Base-by-base conservation (phyloP, 495 filamentous ascomycete genomes). In the Aspergillus olivimuriae region DNA sequence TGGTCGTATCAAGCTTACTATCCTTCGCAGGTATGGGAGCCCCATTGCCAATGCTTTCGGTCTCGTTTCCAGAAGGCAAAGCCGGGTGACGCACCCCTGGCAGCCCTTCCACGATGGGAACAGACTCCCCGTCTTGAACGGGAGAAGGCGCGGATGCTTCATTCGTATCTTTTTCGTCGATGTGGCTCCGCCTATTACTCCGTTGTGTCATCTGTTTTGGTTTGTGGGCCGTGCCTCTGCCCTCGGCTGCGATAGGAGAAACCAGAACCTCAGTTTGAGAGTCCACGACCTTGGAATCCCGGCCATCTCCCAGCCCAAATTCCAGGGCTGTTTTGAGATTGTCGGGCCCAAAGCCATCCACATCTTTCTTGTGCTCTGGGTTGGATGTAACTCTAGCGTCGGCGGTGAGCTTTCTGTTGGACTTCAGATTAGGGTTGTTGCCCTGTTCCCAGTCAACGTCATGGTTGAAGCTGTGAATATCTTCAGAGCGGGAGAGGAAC, bases 381-480 rank as follows among this genome's bases (percentile, higher is more conserved):
- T 86, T 87, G 11, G 74, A 67, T 3, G 72, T 80, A 19, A 87
- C 73, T 44, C 82, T 76, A 7, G 74, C 63, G 58, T 89, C 86
- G 34, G 72, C 67, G 1, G 82, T 80, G 20, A 70, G 58, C 47
- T 77, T 76, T 51, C 80, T 79, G 46, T 66, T 76, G 12, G 69
- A 66, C 55, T 79, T 76, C 24, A 80, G 62, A 49, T 82, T 76
- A 5, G 82, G 75, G 45, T 82, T 84, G 45, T 69, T 66, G 38
- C 68, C 70, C 52, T 81, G 79, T 46, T 84, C 80, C 71, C 80
- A 78, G 44, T 87, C 82, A 33, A 83, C 74, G 50, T 94, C 88
- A 51, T 94, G 85, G 52, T 94, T 95, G 70, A 90, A 90, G 53
- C 84, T 91, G 41, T 76, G 72, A 53, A 86, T 63, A 15, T 69